These are phyloP conservation scores for Isabelozyma heimii DNA, from an alignment of 805 yeast genomes.

Conservation along the genomic window DNA sequence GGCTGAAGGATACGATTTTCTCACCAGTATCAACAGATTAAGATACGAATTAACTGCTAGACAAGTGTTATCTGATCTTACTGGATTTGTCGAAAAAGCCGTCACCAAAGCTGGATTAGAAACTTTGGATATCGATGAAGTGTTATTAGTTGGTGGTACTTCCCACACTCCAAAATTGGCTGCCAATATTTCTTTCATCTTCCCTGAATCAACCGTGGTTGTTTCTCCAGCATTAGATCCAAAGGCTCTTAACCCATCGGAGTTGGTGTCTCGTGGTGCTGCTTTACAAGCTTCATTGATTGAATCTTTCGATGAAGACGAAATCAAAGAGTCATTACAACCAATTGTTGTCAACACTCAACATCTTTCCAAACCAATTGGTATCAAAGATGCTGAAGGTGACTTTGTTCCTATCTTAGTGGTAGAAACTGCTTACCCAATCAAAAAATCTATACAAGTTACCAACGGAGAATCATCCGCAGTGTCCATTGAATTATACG, in stretches of 20 bases:
- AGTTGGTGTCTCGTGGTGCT: conserved; percentile 89
- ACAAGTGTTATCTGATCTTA: conserved; percentile 71
- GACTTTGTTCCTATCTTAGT: conserved; percentile 70
- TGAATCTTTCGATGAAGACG: conserved; percentile 80
- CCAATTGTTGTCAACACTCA: conserved; percentile 86
- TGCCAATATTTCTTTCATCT: conserved; percentile 63
- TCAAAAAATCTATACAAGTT: conserved; percentile 69
- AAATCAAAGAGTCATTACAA: conserved; percentile 73
- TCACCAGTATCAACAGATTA: conserved; percentile 88
- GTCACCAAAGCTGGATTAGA: conserved; percentile 84
- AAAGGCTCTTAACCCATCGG: conserved; percentile 84
- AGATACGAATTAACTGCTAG: conserved; percentile 88
- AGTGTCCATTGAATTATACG: conserved; percentile 70
- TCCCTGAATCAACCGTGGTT: conserved; percentile 77
- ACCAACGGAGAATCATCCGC: conserved; percentile 56
- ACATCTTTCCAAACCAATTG: conserved; percentile 81
- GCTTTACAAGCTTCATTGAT: conserved; percentile 92
- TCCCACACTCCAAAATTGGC: conserved; percentile 92
- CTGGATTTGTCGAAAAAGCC: conserved; percentile 68
- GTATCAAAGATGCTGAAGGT: conserved; percentile 73
- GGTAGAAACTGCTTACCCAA: conserved; percentile 87
- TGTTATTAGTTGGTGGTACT: conserved; percentile 89
- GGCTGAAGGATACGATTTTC: conserved; percentile 92
- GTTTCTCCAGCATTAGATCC: conserved; percentile 75
- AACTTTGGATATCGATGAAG: conserved; percentile 83